A percentile compares a stretch with the other conserved stretches of the same genome.
Evolutionary conservation across 2,329 filamentous ascomycete species (phyloP).

Genomic region (Corniculantispora saksenae): DNA sequence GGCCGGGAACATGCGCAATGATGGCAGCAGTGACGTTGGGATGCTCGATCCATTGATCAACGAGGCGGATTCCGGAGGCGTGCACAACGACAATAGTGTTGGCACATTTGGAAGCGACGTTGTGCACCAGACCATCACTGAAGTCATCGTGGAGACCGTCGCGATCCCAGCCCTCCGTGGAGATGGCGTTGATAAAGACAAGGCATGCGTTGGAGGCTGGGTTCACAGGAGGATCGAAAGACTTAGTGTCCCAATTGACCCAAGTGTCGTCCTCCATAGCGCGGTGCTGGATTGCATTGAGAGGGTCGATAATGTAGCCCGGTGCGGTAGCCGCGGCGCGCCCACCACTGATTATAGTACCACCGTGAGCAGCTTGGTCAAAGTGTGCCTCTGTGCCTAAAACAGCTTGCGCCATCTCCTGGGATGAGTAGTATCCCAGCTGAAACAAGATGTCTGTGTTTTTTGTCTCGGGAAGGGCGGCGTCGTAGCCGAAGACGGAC

Average conservation of each 20-base stretch:
- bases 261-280: slow-evolving; percentile 56
- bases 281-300: slow-evolving; percentile 58
- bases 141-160: slow-evolving; percentile 68
- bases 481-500: slow-evolving; percentile 66
- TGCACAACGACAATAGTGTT: slow-evolving; percentile 67
- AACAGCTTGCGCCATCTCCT: slow-evolving; percentile 46
- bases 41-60: slow-evolving; percentile 66
- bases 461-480: slow-evolving; percentile 49
- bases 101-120: slow-evolving; percentile 59
- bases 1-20: slow-evolving; percentile 64
- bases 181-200: slow-evolving; percentile 79
- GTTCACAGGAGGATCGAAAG: slow-evolving; percentile 37
- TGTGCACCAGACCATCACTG: slow-evolving; percentile 59
- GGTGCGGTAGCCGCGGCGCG: slow-evolving; percentile 53
- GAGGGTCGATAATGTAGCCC: slow-evolving; percentile 52
- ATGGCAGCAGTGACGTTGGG: slow-evolving; percentile 65
- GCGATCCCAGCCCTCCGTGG: slow-evolving; percentile 74
- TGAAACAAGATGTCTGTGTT: slow-evolving; percentile 49
- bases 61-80: slow-evolving; percentile 60
- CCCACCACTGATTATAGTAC: slow-evolving; percentile 54
- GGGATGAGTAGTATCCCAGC: slow-evolving; percentile 48
- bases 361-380: slow-evolving; percentile 51
- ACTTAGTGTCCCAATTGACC: slow-evolving; percentile 50
- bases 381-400: slow-evolving; percentile 46
- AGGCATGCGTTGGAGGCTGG: slow-evolving; percentile 62